Conservation (phyloP, 352 stramenopile genomes). For the Phytopythium ostracodes region DNA sequence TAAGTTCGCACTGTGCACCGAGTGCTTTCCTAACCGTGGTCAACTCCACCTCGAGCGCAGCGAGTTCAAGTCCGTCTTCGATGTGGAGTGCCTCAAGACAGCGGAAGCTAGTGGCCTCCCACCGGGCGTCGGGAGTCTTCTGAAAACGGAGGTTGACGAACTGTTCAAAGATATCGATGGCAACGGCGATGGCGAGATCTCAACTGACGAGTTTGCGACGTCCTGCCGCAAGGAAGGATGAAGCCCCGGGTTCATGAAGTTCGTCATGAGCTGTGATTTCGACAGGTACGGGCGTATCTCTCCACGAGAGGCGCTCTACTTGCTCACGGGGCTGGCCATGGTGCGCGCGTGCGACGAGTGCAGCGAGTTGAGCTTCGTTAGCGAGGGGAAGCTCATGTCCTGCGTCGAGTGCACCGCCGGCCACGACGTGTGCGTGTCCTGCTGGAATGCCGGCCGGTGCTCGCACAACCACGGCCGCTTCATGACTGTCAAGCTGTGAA, state of each 20-base stretch:
- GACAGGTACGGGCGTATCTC: neutral
- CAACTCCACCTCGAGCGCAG: neutral
- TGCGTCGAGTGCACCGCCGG: neutral
- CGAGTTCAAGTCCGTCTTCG: neutral
- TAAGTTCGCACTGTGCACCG: neutral
- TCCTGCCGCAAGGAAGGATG: neutral
- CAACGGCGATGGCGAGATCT: neutral
- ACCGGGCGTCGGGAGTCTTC: neutral
- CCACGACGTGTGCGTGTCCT: neutral
- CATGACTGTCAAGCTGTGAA: neutral
- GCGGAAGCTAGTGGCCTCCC: neutral
- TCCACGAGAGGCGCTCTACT: neutral
- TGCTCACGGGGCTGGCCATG: neutral
- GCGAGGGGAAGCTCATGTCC: neutral
- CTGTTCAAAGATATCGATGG: neutral
- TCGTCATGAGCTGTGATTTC: neutral
- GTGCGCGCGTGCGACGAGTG: conserved; percentile 1
- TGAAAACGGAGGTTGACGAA: neutral
- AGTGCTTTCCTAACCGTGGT: neutral
- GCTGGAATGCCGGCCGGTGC: neutral
- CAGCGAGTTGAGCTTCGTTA: neutral
- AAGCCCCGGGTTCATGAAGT: neutral
- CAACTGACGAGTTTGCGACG: neutral
- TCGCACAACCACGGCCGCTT: neutral
- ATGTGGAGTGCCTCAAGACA: neutral